Percentiles rank a stretch among this genome's conserved stretches.
Conservation (phyloP, 2,329 filamentous ascomycete genomes). For the Phialophora tarda region DNA sequence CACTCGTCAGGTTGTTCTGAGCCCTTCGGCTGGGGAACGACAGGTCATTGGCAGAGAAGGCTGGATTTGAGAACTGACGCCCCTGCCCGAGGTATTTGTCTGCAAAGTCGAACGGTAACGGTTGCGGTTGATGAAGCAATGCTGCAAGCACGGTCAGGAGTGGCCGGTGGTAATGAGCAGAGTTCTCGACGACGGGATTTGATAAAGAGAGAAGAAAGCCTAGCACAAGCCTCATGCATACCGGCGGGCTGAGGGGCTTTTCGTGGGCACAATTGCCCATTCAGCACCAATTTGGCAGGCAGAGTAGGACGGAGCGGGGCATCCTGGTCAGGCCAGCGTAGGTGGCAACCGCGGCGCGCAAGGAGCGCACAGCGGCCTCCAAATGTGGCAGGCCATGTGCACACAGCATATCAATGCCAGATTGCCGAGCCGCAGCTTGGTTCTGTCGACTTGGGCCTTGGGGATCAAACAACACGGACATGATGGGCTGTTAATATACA, state of each 20-base stretch:
- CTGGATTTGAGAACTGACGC: slow-evolving; percentile 44
- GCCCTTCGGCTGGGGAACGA: slow-evolving; percentile 27
- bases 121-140: slow-evolving; percentile 46
- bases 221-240: slow-evolving; percentile 35
- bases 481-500: slow-evolving; percentile 19
- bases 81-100: slow-evolving; percentile 49
- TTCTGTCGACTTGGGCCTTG: background rate
- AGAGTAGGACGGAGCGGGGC: slow-evolving; percentile 37
- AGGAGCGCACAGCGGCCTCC: slow-evolving; percentile 21
- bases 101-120: slow-evolving; percentile 49
- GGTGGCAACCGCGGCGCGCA: slow-evolving; percentile 30
- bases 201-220: slow-evolving; percentile 35
- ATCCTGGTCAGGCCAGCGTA: slow-evolving; percentile 34
- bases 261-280: slow-evolving; percentile 35
- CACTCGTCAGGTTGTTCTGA: slow-evolving; percentile 31
- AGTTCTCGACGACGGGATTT: slow-evolving; percentile 30
- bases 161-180: slow-evolving; percentile 39
- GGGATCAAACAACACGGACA: slow-evolving; percentile 7
- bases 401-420: slow-evolving; percentile 35
- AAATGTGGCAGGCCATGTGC: slow-evolving; percentile 23
- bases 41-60: slow-evolving; percentile 38
- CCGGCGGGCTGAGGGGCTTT: slow-evolving; percentile 29
- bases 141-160: slow-evolving; percentile 41
- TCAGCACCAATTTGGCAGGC: slow-evolving; percentile 33
- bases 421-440: slow-evolving; percentile 29